A percentile compares a stretch with the other conserved stretches of the same genome.
Conservation (phyloP, 2,329 filamentous ascomycete species). For the Lasiodiplodia citricola region DNA sequence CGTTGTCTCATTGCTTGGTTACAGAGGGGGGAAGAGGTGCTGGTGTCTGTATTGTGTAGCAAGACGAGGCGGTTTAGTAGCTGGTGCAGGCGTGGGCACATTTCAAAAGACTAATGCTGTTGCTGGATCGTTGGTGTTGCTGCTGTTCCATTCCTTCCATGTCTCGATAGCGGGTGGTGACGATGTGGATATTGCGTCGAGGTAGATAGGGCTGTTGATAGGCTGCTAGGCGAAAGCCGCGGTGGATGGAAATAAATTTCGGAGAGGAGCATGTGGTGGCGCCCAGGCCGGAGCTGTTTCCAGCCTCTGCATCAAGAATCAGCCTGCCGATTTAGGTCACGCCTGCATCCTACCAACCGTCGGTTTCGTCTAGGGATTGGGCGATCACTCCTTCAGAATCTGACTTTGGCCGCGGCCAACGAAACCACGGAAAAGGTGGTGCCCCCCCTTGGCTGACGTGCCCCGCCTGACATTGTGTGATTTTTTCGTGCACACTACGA, state of each 20-base stretch:
- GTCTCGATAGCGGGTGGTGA: conserved; percentile 9
- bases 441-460: not conserved
- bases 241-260: not conserved
- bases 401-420: not conserved
- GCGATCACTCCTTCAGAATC: not conserved
- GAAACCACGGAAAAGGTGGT: not conserved
- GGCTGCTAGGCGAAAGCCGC: not conserved
- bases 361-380: not conserved
- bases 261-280: not conserved
- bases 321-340: not conserved
- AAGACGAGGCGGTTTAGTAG: not conserved
- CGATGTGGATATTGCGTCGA: not conserved
- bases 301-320: not conserved
- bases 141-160: not conserved
- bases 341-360: not conserved
- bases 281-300: not conserved
- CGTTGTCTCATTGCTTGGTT: not conserved
- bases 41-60: not conserved
- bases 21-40: not conserved
- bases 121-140: not conserved
- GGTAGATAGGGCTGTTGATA: not conserved
- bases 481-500: too few species aligned
- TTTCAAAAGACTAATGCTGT: conserved; percentile 2
- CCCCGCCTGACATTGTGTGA: too few species aligned
- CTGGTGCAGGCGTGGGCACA: not conserved